Conservation (phyloP, 768 basidiomycete species). For the Leccinellum rugosiceps region DNA sequence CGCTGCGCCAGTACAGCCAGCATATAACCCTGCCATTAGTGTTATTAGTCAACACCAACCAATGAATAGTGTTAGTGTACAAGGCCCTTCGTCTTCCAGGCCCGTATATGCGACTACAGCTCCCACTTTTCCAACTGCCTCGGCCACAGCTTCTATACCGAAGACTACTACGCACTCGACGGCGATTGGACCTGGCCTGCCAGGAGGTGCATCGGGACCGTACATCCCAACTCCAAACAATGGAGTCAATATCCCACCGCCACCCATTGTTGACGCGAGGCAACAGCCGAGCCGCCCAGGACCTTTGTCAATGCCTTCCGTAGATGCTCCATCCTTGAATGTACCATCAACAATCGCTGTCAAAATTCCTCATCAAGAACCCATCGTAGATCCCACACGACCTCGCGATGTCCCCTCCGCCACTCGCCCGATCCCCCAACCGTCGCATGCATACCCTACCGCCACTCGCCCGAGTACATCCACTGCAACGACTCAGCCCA, state of each 20-base stretch:
- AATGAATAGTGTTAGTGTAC: constrained; percentile 3
- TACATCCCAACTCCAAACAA: constrained; percentile 5
- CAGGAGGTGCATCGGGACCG: constrained; percentile 5
- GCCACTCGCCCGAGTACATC: constrained; percentile 21
- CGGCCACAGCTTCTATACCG: constrained; percentile 3
- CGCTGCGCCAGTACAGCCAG: constrained; percentile 4
- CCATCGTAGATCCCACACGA: constrained; percentile 18
- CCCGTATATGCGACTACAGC: constrained; percentile 1
- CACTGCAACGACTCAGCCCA: constrained; percentile 19
- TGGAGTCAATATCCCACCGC: constrained; percentile 7
- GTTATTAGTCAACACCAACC: constrained; percentile 10
- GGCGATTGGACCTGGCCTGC: constrained; percentile 1
- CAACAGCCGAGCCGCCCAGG: constrained; percentile 21
- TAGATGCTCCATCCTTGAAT: constrained; percentile 10
- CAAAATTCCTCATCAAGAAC: constrained; percentile 23
- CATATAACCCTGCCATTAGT: not conserved
- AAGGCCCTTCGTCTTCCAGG: constrained; percentile 10
- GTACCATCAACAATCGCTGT: constrained; percentile 10
- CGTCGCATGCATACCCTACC: constrained; percentile 23
- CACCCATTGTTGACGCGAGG: constrained; percentile 16
- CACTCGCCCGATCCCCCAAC: constrained; percentile 18
- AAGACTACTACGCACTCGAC: constrained; percentile 8
- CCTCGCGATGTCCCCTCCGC: constrained; percentile 21
- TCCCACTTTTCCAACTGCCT: not conserved
- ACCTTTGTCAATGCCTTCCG: constrained; percentile 10